Conservation (phyloP, 176 grass and related monocot genomes). For the Coix lacrymajobi region DNA sequence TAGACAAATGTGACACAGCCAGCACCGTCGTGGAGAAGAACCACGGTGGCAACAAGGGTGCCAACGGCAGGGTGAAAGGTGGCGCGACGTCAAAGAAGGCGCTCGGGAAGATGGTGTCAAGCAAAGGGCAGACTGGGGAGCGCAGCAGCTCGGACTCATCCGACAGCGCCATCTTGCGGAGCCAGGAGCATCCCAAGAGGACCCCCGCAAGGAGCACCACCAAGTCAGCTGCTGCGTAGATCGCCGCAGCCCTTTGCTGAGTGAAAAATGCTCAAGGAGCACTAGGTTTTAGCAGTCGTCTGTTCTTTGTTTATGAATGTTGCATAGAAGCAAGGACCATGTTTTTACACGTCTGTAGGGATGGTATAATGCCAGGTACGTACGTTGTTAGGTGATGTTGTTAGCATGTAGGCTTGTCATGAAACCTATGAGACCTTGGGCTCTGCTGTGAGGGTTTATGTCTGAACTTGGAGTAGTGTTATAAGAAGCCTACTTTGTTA, state of each 20-base stretch:
- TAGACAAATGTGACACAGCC: not conserved
- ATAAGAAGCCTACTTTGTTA: slow-evolving; percentile 19
- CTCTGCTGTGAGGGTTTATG: slow-evolving; percentile 31
- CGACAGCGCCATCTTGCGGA: slow-evolving; percentile 49
- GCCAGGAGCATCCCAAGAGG: slow-evolving; percentile 45
- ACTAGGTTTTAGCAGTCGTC: slow-evolving; percentile 34
- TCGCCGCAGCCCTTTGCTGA: not conserved
- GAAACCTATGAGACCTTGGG: slow-evolving; percentile 27
- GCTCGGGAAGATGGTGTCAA: slow-evolving; percentile 48
- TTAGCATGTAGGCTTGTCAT: slow-evolving; percentile 36
- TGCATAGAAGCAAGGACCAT: slow-evolving; percentile 46
- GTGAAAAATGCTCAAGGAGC: not conserved
- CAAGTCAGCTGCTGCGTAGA: slow-evolving; percentile 36
- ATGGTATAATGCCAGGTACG: slow-evolving; percentile 34
- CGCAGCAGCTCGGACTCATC: slow-evolving; percentile 75
- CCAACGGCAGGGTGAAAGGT: slow-evolving; percentile 46
- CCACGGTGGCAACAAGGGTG: slow-evolving; percentile 20
- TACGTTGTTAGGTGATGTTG: slow-evolving; percentile 35
- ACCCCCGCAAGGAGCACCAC: slow-evolving; percentile 41
- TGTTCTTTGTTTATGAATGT: slow-evolving; percentile 35
- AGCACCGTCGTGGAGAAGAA: slow-evolving; percentile 6
- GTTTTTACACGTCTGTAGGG: slow-evolving; percentile 37
- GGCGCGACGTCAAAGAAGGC: slow-evolving; percentile 50
- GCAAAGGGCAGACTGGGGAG: slow-evolving; percentile 53
- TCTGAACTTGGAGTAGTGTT: slow-evolving; percentile 13